phyloP scores from a whole-genome alignment of 2,329 filamentous ascomycete species.

The Phoma sp. region DNA sequence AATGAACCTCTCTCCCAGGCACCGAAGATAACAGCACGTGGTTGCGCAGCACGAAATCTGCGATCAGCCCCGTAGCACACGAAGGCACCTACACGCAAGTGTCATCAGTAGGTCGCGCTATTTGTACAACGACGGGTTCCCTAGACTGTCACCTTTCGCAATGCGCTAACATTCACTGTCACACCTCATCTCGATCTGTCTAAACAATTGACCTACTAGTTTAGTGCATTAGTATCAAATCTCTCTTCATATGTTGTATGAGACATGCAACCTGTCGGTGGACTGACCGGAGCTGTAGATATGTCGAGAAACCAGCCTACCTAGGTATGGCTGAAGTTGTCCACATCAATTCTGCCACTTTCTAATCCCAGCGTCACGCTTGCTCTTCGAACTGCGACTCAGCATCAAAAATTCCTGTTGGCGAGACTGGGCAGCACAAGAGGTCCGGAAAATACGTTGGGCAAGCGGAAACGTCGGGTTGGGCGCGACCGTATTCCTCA shows the following conservation, averaged over 20 bases:
- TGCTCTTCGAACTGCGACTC: not conserved
- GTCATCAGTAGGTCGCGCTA: constrained; percentile 1
- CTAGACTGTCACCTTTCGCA: not conserved
- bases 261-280: not conserved
- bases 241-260: not conserved
- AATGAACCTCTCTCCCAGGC: constrained; percentile 26
- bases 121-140: not conserved
- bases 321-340: too few species aligned
- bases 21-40: constrained; percentile 33
- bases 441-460: not conserved
- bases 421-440: not conserved
- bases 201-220: not conserved
- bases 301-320: too few species aligned
- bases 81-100: constrained; percentile 5
- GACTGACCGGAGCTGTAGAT: not conserved
- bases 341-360: too few species aligned
- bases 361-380: too few species aligned
- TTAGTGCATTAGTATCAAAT: not conserved
- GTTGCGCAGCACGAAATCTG: constrained; percentile 22
- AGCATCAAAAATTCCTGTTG: not conserved
- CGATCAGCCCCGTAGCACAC: not conserved
- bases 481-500: constrained; percentile 2
- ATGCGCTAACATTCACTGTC: not conserved
- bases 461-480: constrained; percentile 2
- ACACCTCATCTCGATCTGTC: constrained; percentile 1